Evolutionary conservation across 2,329 filamentous ascomycete species (phyloP).

Genomic region (Coccinonectria pachysandricola): DNA sequence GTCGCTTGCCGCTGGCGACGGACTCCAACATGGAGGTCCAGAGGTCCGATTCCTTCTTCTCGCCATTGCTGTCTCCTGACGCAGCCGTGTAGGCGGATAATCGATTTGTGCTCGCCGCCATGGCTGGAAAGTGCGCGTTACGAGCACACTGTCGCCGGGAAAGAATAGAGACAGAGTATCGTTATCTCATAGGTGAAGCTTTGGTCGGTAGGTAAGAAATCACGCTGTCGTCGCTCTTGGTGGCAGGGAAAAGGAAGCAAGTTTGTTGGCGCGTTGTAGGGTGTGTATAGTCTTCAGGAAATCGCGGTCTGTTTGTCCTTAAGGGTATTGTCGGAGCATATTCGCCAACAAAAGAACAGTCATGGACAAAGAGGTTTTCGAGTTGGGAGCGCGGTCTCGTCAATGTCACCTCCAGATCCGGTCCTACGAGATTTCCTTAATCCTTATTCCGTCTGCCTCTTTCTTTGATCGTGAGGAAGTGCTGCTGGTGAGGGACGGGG

Average conservation of each 20-base stretch:
- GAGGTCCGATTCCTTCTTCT: slow-evolving; percentile 83
- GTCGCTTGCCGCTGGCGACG: slow-evolving; percentile 77
- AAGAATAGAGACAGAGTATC: slow-evolving; percentile 2
- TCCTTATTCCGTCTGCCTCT: no score
- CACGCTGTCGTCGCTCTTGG: no score
- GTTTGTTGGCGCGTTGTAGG: slow-evolving; percentile 13
- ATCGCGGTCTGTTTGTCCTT: slow-evolving; percentile 9
- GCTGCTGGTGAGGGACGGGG: no score
- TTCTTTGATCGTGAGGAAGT: no score
- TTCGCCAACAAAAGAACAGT: slow-evolving; percentile 9
- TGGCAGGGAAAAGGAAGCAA: slow-evolving; percentile 6
- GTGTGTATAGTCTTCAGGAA: slow-evolving; percentile 13
- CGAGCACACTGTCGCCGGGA: slow-evolving; percentile 6
- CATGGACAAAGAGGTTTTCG: slow-evolving; percentile 1
- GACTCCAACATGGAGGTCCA: slow-evolving; percentile 91
- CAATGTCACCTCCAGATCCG: no score
- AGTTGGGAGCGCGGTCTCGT: no score
- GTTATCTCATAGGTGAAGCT: background rate
- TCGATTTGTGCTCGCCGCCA: slow-evolving; percentile 44
- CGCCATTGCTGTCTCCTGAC: slow-evolving; percentile 48
- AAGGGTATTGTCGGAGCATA: slow-evolving; percentile 19
- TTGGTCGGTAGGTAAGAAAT: no score
- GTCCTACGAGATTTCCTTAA: no score
- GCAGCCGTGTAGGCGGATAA: slow-evolving; percentile 49
- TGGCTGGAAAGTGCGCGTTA: no score